A percentile compares a stretch with the other conserved stretches of the same genome.
Evolutionary conservation across 768 basidiomycete genomes (phyloP).

Genomic region (Pisolithus albus): DNA sequence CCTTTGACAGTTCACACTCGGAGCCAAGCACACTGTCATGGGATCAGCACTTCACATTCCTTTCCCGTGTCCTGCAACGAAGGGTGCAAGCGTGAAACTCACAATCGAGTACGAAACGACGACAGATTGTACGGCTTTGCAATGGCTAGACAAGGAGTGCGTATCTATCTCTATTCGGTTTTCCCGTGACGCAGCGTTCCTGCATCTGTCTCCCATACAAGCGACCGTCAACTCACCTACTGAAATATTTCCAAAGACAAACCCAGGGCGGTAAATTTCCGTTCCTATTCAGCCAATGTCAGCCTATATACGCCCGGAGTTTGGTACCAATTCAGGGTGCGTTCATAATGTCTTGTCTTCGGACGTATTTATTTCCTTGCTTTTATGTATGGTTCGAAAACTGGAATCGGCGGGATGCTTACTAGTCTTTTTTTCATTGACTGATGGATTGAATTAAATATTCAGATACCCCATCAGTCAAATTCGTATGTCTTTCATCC

Average conservation of each 20-base stretch:
- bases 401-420: no score
- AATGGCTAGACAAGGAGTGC: slow-evolving; percentile 82
- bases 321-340: slow-evolving; percentile 74
- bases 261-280: slow-evolving; percentile 82
- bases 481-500: slow-evolving; percentile 49
- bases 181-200: background rate
- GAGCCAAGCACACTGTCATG: slow-evolving; percentile 59
- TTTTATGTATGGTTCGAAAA: no score
- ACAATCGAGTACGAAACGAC: slow-evolving; percentile 70
- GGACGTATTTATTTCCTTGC: background rate
- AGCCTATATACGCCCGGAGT: slow-evolving; percentile 83
- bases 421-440: no score
- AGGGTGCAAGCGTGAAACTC: slow-evolving; percentile 39
- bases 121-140: slow-evolving; percentile 64
- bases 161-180: slow-evolving; percentile 10
- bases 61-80: slow-evolving; percentile 33
- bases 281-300: slow-evolving; percentile 89
- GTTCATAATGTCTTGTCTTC: background rate
- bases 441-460: slow-evolving; percentile 3
- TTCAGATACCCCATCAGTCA: slow-evolving; percentile 79
- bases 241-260: slow-evolving; percentile 40
- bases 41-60: slow-evolving; percentile 67
- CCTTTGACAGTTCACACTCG: slow-evolving; percentile 42
- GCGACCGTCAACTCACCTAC: no score
- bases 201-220: background rate